A percentile compares a stretch with the other conserved stretches of the same genome.
Evolutionary conservation across 2,329 filamentous ascomycete species (phyloP).

Genomic region (Elsinoe australis): DNA sequence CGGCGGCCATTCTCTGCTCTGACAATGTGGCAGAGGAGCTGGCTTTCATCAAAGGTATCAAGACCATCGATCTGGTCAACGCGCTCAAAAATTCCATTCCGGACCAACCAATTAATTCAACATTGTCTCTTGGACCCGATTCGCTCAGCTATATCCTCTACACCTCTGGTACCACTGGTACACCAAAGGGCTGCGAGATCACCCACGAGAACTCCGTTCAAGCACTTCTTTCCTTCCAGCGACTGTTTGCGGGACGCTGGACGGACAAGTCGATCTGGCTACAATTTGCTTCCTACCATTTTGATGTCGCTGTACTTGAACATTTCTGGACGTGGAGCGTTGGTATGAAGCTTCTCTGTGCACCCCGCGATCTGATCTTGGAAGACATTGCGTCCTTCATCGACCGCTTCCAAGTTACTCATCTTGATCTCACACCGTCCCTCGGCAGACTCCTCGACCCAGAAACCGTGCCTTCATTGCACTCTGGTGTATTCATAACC

Average conservation of each 20-base stretch:
- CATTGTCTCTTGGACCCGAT: constrained; percentile 33
- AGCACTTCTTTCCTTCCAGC: constrained; percentile 77
- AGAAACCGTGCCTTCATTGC: constrained; percentile 70
- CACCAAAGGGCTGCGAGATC: constrained; percentile 79
- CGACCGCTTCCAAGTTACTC: constrained; percentile 65
- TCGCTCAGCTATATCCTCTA: constrained; percentile 76
- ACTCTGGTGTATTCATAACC: constrained; percentile 82
- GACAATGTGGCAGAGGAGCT: constrained; percentile 25
- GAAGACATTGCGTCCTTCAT: constrained; percentile 73
- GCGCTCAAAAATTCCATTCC: constrained; percentile 34
- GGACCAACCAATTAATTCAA: constrained; percentile 14
- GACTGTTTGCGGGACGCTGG: constrained; percentile 71
- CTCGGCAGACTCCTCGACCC: constrained; percentile 72
- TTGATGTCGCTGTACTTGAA: constrained; percentile 86
- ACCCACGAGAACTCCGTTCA: constrained; percentile 85
- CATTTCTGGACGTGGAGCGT: constrained; percentile 96
- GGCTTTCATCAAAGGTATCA: constrained; percentile 22
- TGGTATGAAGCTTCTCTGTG: constrained; percentile 74
- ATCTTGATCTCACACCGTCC: constrained; percentile 87
- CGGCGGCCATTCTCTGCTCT: constrained; percentile 52
- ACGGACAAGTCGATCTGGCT: constrained; percentile 67
- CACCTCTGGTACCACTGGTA: constrained; percentile 79
- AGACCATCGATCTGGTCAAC: constrained; percentile 39
- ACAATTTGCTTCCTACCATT: constrained; percentile 90
- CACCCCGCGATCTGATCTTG: constrained; percentile 74